A percentile compares a stretch with the other conserved stretches of the same genome.
Conservation (phyloP, 225 moss, liverwort and hornwort genomes). For the Lunularia cruciata region DNA sequence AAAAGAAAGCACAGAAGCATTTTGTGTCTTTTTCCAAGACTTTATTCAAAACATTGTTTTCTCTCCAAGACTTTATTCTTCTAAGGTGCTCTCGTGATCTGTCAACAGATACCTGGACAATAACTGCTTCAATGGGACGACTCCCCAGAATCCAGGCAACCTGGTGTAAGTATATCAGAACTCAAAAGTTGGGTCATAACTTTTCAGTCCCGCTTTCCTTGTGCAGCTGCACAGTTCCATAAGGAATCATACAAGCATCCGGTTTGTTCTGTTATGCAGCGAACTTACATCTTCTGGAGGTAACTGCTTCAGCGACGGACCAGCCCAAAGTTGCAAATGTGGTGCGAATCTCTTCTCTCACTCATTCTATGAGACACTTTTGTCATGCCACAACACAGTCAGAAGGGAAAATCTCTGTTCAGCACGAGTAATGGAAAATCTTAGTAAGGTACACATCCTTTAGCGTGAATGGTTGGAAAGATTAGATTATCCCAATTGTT, state of each 20-base stretch:
- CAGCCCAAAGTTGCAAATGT: constrained; percentile 10
- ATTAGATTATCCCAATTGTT: background rate
- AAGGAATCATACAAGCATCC: no score
- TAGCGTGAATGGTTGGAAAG: background rate
- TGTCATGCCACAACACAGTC: background rate
- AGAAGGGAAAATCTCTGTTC: background rate
- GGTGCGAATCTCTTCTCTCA: constrained; percentile 1
- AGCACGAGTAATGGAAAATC: background rate
- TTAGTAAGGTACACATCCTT: background rate
- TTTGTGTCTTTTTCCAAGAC: no score
- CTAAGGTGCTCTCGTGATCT: background rate
- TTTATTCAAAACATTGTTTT: no score
- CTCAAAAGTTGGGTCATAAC: background rate
- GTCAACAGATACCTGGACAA: constrained; percentile 6
- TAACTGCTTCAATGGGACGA: constrained; percentile 15
- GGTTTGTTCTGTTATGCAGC: background rate
- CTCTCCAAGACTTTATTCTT: background rate
- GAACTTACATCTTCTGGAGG: background rate
- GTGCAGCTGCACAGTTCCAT: no score
- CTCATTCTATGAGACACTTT: background rate
- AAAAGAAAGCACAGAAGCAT: no score
- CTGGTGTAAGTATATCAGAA: background rate
- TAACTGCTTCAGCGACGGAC: constrained; percentile 16
- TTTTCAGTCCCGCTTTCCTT: background rate
- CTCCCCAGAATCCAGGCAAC: constrained; percentile 6